Evolutionary conservation across 169 alveolate species (phyloP).

Genomic region (Eimeria falciformis): DNA sequence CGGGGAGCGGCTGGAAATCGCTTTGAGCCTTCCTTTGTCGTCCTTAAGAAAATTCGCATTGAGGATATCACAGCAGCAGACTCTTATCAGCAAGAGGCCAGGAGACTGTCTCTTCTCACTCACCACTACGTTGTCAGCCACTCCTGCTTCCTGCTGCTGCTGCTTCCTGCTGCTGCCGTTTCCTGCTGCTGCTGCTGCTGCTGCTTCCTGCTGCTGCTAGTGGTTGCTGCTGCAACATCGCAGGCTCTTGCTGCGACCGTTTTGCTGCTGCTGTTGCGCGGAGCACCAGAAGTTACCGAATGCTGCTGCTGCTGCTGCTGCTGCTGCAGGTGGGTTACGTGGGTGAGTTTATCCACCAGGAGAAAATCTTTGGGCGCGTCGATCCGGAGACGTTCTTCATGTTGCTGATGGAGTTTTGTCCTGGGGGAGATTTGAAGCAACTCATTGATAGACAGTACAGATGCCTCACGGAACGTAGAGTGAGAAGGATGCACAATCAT

Average conservation of each 20-base stretch:
- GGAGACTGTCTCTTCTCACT: conserved; percentile 32
- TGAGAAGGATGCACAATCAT: conserved; percentile 2
- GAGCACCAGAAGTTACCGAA: no score
- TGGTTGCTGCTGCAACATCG: background rate
- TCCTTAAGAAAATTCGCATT: conserved; percentile 47
- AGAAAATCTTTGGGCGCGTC: conserved; percentile 49
- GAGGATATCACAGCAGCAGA: conserved; percentile 70
- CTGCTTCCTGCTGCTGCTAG: background rate
- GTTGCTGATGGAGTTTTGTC: conserved; percentile 76
- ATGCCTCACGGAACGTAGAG: conserved; percentile 62
- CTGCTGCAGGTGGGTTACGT: conserved; percentile 72
- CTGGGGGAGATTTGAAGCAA: conserved; percentile 73
- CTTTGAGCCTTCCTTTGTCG: conserved; percentile 32
- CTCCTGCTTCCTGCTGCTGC: background rate
- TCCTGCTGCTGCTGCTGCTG: background rate
- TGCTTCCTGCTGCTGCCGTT: background rate
- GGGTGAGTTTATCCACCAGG: conserved; percentile 73
- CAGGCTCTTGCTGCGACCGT: no score
- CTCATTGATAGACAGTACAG: conserved; percentile 48
- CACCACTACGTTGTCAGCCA: conserved; percentile 29
- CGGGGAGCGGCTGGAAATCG: background rate
- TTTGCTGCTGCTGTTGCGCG: no score
- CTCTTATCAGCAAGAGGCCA: conserved; percentile 62
- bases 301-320: background rate
- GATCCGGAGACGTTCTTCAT: conserved; percentile 54